Evolutionary conservation across 108 stramenopile genomes (phyloP), one percentile per base, ranked within the genome.

Genomic region (Fragilaria crotonensis): DNA sequence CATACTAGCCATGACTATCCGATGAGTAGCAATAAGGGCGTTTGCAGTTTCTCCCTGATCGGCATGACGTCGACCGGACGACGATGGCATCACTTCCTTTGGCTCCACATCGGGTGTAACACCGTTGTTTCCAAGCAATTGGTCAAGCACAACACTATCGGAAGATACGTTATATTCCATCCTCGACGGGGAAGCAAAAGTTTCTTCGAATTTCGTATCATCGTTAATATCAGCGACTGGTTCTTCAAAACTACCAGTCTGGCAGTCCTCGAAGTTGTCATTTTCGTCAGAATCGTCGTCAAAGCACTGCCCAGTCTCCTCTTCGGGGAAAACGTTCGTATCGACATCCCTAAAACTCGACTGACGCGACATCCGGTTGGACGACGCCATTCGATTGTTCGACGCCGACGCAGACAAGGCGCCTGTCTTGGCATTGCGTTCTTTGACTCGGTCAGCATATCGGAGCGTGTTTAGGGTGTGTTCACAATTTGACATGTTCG

Each of bases 381-480:
- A 56, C 7, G 55, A 31, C 18, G 5, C 19, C 7, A 20, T 7
- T 30, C 22, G 18, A 18, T 5, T n/a, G 18, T 27, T 18, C 5
- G 9, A n/a, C 7, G 7, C 20, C 14, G 59, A 33, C 28, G 33
- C 44, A 17, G 84, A 52, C 20, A 84, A 67, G 30, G 62, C 67
- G 2, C 91, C 88, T 22, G 68, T 83, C 54, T 80, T 68, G n/a
- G 87, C 54, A 69, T 89, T 73, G n/a, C 87, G 83, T 52, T 94
- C 90, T 72, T 96, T 96, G 29, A 96, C 93, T 45, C 95, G 81
- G 51, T 97, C 95, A 9, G 97, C 95, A 69, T 96, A 98, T 5
- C 97, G 82, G 20, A 99, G 82, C n/a, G 99, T 99, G 63, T 99
- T 99, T 52, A 96, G 62, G 2, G 97, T 97, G 64, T 98, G 99